Evolutionary conservation across 2,329 filamentous ascomycete genomes (phyloP).

Genomic region (Fusarium neocosmosporiellum): DNA sequence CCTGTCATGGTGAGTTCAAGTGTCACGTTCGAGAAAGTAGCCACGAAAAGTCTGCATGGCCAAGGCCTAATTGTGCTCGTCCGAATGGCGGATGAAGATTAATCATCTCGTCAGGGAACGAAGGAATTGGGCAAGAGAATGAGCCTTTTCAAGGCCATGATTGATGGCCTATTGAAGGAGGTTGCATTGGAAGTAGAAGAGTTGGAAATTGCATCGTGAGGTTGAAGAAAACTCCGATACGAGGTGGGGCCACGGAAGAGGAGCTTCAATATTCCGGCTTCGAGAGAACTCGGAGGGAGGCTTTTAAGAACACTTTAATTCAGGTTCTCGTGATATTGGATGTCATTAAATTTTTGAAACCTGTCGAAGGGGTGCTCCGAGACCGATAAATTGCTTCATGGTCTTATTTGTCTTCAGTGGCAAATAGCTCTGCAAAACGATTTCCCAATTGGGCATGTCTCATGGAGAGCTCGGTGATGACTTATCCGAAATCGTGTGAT

Average conservation of each 20-base stretch:
- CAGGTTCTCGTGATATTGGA: neutral
- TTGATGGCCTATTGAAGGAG: neutral
- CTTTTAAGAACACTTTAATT: too few species aligned
- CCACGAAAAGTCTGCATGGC: neutral
- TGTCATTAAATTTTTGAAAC: neutral
- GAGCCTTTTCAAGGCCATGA: neutral
- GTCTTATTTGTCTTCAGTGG: conserved; percentile 1
- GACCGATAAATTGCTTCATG: neutral
- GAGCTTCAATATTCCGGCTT: conserved; percentile 3
- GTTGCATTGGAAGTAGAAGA: neutral
- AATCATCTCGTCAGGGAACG: neutral
- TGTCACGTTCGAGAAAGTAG: neutral
- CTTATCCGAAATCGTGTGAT: neutral
- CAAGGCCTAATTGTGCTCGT: neutral
- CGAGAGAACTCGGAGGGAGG: neutral
- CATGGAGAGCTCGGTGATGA: conserved; percentile 1
- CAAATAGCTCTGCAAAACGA: conserved; percentile 16
- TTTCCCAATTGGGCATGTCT: conserved; percentile 12
- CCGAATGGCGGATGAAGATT: neutral
- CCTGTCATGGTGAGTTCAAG: conserved; percentile 11
- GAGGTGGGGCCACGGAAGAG: conserved; percentile 21
- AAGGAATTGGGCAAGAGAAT: neutral
- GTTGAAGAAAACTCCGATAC: neutral
- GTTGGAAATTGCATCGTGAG: neutral
- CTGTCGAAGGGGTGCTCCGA: neutral